These are phyloP conservation scores for Petrea volubilis DNA, from an alignment of 257 asterid genomes.

Conservation along the genomic window DNA sequence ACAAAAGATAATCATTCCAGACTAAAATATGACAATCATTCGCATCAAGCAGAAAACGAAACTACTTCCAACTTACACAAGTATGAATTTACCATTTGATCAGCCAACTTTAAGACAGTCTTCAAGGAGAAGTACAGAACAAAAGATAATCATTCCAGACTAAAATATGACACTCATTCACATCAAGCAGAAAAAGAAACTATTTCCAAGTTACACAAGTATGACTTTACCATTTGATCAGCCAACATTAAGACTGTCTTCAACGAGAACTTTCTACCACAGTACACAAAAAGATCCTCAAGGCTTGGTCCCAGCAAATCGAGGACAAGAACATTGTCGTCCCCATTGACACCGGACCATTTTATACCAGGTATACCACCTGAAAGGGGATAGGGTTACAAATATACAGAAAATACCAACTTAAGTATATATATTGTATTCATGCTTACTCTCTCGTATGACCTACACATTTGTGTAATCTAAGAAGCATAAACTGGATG, in stretches of 20 bases:
- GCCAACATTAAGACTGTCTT: constrained; percentile 93
- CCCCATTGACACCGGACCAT: constrained; percentile 95
- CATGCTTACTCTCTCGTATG: constrained; percentile 1
- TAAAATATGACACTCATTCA: too few species aligned
- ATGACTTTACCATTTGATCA: constrained; percentile 81
- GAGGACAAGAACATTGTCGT: constrained; percentile 83
- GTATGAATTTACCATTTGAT: constrained; percentile 78
- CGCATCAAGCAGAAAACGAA: constrained; percentile 17
- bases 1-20: constrained; percentile 15
- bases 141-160: too few species aligned
- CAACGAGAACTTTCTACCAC: constrained; percentile 87
- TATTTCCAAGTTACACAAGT: constrained; percentile 11
- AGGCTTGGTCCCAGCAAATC: constrained; percentile 95
- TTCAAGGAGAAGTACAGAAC: constrained; percentile 85
- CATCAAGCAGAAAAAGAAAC: constrained; percentile 15
- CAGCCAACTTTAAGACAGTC: constrained; percentile 90
- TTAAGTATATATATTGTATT: not conserved
- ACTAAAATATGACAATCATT: constrained; percentile 6
- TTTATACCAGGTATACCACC: constrained; percentile 89
- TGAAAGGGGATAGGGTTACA: constrained; percentile 24
- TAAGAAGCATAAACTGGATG: constrained; percentile 6
- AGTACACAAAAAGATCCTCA: constrained; percentile 92
- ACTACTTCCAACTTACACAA: constrained; percentile 5
- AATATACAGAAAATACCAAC: constrained; percentile 14
- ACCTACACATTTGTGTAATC: not conserved